Percentiles rank a stretch among this genome's conserved stretches.
These are phyloP conservation scores for Pleurotus tuber-regium DNA, from an alignment of 768 basidiomycete species.

Conservation along the genomic window DNA sequence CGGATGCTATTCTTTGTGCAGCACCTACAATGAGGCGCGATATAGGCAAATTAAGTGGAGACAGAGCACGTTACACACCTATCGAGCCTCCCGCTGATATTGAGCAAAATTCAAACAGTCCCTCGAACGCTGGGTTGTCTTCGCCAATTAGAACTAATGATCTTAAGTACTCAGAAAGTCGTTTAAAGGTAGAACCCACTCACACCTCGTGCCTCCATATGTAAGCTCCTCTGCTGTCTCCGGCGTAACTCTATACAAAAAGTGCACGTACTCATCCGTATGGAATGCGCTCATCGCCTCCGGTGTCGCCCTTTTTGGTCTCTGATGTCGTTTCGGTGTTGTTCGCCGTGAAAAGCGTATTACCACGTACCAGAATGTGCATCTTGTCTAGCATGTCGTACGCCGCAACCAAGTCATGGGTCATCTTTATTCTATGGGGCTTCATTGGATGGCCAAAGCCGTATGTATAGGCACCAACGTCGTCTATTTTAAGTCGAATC, in stretches of 20 bases:
- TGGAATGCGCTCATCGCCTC: constrained; percentile 92
- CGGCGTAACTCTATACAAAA: constrained; percentile 83
- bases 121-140: constrained; percentile 98
- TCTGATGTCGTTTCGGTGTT: constrained; percentile 33
- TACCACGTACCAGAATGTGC: constrained; percentile 77
- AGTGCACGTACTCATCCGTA: constrained; percentile 97
- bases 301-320: constrained; percentile 66
- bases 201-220: constrained; percentile 82
- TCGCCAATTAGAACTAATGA: constrained; percentile 65
- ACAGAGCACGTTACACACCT: constrained; percentile 54
- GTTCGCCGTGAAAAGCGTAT: not conserved
- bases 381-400: constrained; percentile 95
- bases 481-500: constrained; percentile 39
- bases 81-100: constrained; percentile 99
- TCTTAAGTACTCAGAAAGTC: not conserved
- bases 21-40: constrained; percentile 1
- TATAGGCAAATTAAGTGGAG: constrained; percentile 1
- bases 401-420: constrained; percentile 86
- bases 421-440: constrained; percentile 91
- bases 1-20: constrained; percentile 27
- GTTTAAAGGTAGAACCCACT: constrained; percentile 23
- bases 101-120: constrained; percentile 97
- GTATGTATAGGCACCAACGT: constrained; percentile 74
- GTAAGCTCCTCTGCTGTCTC: constrained; percentile 89
- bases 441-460: constrained; percentile 94